A percentile compares a stretch with the other conserved stretches of the same genome.
These are phyloP conservation scores for Ophiocordyceps camponoti-floridani DNA, from an alignment of 2,329 filamentous ascomycete species.

Conservation along the genomic window DNA sequence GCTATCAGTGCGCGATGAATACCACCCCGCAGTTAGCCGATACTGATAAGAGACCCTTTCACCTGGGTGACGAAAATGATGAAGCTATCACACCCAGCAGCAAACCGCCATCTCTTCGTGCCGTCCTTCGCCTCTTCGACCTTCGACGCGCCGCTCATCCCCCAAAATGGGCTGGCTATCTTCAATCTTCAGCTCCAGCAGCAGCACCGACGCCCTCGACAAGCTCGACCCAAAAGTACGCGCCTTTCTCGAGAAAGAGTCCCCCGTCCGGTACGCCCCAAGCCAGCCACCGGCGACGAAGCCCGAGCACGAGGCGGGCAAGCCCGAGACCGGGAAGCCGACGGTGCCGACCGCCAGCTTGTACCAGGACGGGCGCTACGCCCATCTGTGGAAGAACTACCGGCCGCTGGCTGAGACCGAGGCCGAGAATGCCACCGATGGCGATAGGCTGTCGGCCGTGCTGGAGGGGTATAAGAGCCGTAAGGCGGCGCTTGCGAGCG, in stretches of 20 bases:
- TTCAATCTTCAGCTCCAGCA: conserved; percentile 30
- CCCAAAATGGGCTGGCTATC: conserved; percentile 41
- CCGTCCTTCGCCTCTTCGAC: not conserved
- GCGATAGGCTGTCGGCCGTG: conserved; percentile 65
- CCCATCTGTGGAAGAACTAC: conserved; percentile 88
- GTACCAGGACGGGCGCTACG: conserved; percentile 46
- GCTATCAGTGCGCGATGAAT: no score
- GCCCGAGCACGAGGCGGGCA: conserved; percentile 4
- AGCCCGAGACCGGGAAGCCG: conserved; percentile 5
- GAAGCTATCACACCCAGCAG: no score
- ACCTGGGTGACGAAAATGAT: no score
- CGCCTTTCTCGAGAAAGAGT: conserved; percentile 71
- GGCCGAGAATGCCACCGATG: conserved; percentile 49
- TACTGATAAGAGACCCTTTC: no score
- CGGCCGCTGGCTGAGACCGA: conserved; percentile 53
- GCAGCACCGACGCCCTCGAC: conserved; percentile 38
- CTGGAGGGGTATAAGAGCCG: conserved; percentile 73
- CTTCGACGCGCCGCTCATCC: not conserved
- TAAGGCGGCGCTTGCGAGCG: conserved; percentile 56
- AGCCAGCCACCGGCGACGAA: conserved; percentile 8
- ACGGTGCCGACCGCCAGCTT: conserved; percentile 30
- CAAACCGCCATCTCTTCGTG: not conserved
- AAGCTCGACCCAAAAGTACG: conserved; percentile 70
- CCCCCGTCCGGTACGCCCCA: conserved; percentile 48
- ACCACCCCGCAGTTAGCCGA: no score